Conservation (phyloP, 78 protist species). For the Dictyostelium intermedium region DNA sequence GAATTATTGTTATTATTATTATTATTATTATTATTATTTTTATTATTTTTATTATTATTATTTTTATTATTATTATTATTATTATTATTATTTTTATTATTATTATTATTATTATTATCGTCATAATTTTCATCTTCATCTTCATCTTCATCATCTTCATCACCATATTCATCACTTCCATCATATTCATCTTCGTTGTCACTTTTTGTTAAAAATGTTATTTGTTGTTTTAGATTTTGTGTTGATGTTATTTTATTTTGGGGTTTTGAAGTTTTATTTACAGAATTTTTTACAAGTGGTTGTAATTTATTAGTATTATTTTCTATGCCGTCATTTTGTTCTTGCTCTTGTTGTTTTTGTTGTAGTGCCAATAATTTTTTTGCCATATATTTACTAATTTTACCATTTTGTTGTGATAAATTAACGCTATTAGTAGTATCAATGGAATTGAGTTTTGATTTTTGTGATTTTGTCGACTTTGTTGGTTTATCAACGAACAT, state of each 20-base stretch:
- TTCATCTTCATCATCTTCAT: neutral
- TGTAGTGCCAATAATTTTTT: neutral
- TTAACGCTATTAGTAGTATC: neutral
- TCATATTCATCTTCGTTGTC: neutral
- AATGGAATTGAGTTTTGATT: neutral
- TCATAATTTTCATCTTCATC: neutral
- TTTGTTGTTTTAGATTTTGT: neutral
- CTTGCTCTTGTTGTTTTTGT: neutral
- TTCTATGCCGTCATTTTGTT: neutral
- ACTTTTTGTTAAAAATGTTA: constrained; percentile 3
- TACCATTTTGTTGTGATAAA: neutral
- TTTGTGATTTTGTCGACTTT: neutral
- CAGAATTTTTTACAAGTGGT: neutral
- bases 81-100: too few species aligned
- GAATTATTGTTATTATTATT: too few species aligned
- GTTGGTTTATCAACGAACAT: neutral
- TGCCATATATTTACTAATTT: constrained; percentile 13
- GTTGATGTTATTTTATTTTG: neutral
- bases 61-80: too few species aligned
- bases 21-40: neutral
- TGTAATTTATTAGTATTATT: neutral
- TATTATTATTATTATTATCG: neutral
- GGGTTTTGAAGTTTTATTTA: neutral
- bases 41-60: neutral
- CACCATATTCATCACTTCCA: neutral